These are phyloP conservation scores for Taiozyma sp. DNA, from an alignment of 1,139 yeast genomes.

Conservation along the genomic window DNA sequence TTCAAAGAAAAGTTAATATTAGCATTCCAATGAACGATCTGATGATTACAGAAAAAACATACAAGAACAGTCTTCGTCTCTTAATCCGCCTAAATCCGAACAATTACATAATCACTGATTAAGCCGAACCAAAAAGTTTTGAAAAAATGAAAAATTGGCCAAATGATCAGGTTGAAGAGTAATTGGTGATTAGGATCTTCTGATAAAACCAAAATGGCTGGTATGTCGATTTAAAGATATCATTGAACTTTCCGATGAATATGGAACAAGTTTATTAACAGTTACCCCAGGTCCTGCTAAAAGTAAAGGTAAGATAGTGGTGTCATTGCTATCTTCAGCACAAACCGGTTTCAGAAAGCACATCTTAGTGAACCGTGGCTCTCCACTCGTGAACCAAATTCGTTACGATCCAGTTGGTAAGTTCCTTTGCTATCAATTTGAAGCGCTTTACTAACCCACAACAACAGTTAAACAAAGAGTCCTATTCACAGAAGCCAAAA, in stretches of 20 bases:
- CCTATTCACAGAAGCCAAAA: slow-evolving; percentile 80
- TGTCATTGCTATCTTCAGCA: slow-evolving; percentile 75
- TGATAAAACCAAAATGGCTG: neutral
- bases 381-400: slow-evolving; percentile 74
- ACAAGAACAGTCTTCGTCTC: too few relatives aligned
- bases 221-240: neutral
- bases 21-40: neutral
- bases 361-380: slow-evolving; percentile 75
- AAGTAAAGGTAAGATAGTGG: slow-evolving; percentile 40
- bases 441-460: neutral
- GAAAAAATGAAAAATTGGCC: neutral
- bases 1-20: neutral
- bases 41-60: neutral
- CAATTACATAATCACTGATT: neutral
- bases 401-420: slow-evolving; percentile 76
- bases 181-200: neutral
- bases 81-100: neutral
- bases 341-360: slow-evolving; percentile 83
- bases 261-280: neutral
- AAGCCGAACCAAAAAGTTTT: neutral
- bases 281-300: slow-evolving; percentile 13
- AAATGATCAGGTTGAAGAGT: neutral
- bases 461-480: slow-evolving; percentile 65
- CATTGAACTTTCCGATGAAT: neutral
- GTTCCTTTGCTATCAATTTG: slow-evolving; percentile 11